phyloP scores from a whole-genome alignment of 1,139 yeast genomes.

The Nakaseomyces bracarensis region DNA sequence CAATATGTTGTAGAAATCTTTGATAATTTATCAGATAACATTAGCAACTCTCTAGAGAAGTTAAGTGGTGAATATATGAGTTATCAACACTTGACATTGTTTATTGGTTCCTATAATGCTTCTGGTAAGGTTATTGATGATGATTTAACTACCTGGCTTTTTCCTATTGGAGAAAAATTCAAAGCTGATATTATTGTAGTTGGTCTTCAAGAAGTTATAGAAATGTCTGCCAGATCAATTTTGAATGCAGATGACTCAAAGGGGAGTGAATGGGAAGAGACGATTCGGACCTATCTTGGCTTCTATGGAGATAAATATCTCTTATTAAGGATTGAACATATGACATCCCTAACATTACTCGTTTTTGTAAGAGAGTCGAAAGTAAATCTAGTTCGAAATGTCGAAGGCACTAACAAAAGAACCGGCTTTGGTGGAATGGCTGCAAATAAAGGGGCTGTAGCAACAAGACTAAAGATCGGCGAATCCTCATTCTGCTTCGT shows the following conservation, averaged over 20 bases:
- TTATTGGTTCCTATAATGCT: conserved; percentile 82
- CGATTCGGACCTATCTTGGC: conserved; percentile 50
- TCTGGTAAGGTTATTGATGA: conserved; percentile 55
- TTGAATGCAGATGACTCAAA: conserved; percentile 59
- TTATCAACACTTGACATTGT: conserved; percentile 50
- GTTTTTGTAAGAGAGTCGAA: conserved; percentile 54
- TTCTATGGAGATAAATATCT: conserved; percentile 44
- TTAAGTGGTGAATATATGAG: conserved; percentile 53
- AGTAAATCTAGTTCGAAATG: conserved; percentile 48
- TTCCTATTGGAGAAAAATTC: conserved; percentile 52
- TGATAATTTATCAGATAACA: conserved; percentile 84
- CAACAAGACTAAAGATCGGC: conserved; percentile 71
- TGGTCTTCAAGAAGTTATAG: conserved; percentile 91
- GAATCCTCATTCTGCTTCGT: conserved; percentile 70
- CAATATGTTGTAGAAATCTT: conserved; percentile 65
- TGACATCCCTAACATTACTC: conserved; percentile 75
- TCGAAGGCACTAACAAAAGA: conserved; percentile 74
- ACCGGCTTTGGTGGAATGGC: conserved; percentile 94
- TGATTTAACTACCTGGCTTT: conserved; percentile 72
- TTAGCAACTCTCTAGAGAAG: conserved; percentile 49
- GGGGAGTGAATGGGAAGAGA: conserved; percentile 55
- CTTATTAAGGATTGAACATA: conserved; percentile 71
- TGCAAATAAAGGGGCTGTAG: conserved; percentile 93
- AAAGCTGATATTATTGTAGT: conserved; percentile 64
- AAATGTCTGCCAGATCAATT: conserved; percentile 77